Evolutionary conservation across 140 eudicot genomes (phyloP), one percentile per base, ranked within the genome.

Genomic region (Ambrosia hybrid): DNA sequence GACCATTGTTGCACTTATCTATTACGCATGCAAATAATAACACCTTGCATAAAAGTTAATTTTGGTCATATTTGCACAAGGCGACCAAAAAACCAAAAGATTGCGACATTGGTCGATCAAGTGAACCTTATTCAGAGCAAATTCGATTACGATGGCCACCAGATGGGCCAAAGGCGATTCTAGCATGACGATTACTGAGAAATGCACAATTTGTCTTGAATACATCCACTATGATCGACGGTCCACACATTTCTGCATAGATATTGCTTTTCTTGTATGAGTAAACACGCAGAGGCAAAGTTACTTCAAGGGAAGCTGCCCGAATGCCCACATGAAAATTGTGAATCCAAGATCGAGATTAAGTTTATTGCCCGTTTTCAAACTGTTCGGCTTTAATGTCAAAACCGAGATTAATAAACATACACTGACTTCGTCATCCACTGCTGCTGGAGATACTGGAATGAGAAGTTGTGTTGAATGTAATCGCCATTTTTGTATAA

Each of bases 241-340:
- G 67, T 85, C 38, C 79, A 77, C 64, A 80, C 73, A 38, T 91
- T 95, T 55, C 60, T 30, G n/a, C 97, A 91, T 37, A 73, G 74
- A 15, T 91, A 79, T 73, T 91, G 97, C 71, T 81, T 76, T 73
- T 75, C 84, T 48, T 90, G 97, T 61, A 81, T 90, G 84, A 81
- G 80, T 66, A 74, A 76, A 51, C 85, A 91, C 17, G 90, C 70
- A 9, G 86, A 85, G 72, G 89, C 68, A 37, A 21, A 21, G 30
- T 21, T 21, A 21, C 30, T 21, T 21, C 30, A 21, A 21, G 30
- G 30, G 30, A 21, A 21, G 30, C 30, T 21, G 30, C 97, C 95
- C 14, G 71, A 67, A 71, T 91, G 97, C 73, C 97, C 92, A 68
- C 77, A 79, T 10, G 92, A 75, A 17, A 76, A 76, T 38, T 91